Evolutionary conservation across 768 basidiomycete species (phyloP).

Genomic region (Gyrodon lividus): DNA sequence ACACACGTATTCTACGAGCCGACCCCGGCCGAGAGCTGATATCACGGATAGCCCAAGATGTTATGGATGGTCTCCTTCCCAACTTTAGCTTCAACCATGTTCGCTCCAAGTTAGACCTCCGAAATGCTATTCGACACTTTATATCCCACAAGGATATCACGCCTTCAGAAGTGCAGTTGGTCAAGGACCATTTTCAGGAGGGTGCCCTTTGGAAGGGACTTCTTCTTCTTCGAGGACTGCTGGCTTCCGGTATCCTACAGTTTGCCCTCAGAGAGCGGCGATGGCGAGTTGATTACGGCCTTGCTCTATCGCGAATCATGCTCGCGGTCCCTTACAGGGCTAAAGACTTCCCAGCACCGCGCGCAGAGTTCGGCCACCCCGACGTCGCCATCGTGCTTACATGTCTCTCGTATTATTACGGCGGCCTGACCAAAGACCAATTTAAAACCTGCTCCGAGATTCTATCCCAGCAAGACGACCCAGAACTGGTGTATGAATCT

Average conservation of each 20-base stretch:
- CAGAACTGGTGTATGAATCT: slow-evolving; percentile 37
- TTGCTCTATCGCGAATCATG: slow-evolving; percentile 40
- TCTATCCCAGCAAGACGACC: slow-evolving; percentile 42
- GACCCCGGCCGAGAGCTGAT: slow-evolving; percentile 1
- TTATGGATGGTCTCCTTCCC: slow-evolving; percentile 19
- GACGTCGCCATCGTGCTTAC: slow-evolving; percentile 47
- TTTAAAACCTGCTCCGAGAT: slow-evolving; percentile 37
- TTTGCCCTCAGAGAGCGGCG: slow-evolving; percentile 38
- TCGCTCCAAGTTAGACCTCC: slow-evolving; percentile 14
- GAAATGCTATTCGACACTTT: slow-evolving; percentile 20
- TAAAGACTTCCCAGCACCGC: slow-evolving; percentile 46
- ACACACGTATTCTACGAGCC: slow-evolving; percentile 2
- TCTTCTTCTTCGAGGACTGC: slow-evolving; percentile 45
- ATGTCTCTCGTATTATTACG: slow-evolving; percentile 49
- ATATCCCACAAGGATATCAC: slow-evolving; percentile 16
- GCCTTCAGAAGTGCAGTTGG: slow-evolving; percentile 1
- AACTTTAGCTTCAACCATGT: slow-evolving; percentile 18
- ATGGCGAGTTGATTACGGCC: slow-evolving; percentile 55
- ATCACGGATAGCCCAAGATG: slow-evolving; percentile 1
- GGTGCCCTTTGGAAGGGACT: slow-evolving; percentile 34
- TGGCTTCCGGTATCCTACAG: slow-evolving; percentile 41
- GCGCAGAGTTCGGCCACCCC: slow-evolving; percentile 54
- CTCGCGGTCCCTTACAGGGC: slow-evolving; percentile 56
- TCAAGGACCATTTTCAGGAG: slow-evolving; percentile 14
- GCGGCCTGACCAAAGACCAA: slow-evolving; percentile 41